These are phyloP conservation scores for Ganoderma lucidum DNA, from an alignment of 1,284 basidiomycete species.

Conservation along the genomic window DNA sequence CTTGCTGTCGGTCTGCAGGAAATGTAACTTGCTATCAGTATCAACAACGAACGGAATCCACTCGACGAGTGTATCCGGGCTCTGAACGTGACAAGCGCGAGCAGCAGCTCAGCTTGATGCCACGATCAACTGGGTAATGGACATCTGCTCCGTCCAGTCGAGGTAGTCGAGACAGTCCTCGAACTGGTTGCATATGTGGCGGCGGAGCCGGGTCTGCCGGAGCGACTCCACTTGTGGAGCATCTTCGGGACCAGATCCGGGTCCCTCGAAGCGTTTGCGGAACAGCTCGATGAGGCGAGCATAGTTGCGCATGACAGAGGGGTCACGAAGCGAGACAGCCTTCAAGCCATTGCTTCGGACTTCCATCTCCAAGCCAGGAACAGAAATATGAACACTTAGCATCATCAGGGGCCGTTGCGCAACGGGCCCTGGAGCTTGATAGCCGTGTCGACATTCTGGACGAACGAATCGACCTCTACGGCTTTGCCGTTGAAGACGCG, in stretches of 20 bases:
- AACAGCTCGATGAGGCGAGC: background rate
- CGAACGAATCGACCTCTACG: background rate
- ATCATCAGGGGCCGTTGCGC: background rate
- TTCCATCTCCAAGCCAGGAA: background rate
- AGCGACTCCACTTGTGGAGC: background rate
- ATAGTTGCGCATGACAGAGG: background rate
- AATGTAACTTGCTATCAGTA: conserved; percentile 17
- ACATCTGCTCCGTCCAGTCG: background rate
- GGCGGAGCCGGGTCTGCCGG: background rate
- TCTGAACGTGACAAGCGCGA: background rate
- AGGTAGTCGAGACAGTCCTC: background rate
- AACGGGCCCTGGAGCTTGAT: background rate
- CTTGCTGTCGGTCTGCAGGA: background rate
- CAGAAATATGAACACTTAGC: background rate
- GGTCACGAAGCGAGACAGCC: background rate
- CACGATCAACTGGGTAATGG: background rate
- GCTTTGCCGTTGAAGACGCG: conserved; percentile 4
- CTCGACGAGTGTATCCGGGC: background rate
- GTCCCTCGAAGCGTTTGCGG: background rate
- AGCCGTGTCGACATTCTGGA: background rate
- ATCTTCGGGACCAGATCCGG: background rate
- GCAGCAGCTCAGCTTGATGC: background rate
- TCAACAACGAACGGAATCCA: conserved; percentile 17
- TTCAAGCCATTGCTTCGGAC: background rate
- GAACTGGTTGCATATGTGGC: background rate